These are phyloP conservation scores for Sclerotinia spermophila DNA, from an alignment of 2,329 filamentous ascomycete genomes.

Conservation along the genomic window DNA sequence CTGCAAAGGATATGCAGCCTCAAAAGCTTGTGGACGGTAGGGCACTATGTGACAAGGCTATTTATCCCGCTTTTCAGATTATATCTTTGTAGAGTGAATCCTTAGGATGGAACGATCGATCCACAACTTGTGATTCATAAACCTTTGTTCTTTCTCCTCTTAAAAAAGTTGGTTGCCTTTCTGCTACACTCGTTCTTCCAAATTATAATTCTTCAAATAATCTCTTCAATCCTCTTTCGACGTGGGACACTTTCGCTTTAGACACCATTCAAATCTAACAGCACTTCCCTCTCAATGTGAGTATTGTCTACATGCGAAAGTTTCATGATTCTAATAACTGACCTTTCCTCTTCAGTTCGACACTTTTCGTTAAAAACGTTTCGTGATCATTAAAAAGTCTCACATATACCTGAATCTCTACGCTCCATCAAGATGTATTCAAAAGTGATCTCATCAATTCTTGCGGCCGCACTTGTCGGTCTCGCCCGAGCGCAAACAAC, in stretches of 20 bases:
- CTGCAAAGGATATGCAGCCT: background rate
- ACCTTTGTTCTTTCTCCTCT: background rate
- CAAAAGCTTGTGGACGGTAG: background rate
- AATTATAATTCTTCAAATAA: background rate
- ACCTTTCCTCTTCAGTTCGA: background rate
- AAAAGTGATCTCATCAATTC: background rate
- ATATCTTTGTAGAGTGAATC: conserved; percentile 9
- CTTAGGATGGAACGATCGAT: conserved; percentile 8
- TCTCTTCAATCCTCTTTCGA: background rate
- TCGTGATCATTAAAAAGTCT: background rate
- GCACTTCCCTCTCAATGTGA: background rate
- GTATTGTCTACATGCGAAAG: background rate
- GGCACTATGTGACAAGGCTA: background rate
- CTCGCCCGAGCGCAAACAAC: conserved; percentile 26
- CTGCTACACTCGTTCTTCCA: background rate
- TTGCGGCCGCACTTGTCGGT: conserved; percentile 15
- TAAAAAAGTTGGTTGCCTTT: background rate
- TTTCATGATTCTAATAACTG: background rate
- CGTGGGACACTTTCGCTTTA: background rate
- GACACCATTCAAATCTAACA: background rate
- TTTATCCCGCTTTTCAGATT: background rate
- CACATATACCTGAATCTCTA: background rate
- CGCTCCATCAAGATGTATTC: conserved; percentile 17
- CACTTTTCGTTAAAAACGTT: background rate
- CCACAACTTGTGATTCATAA: conserved; percentile 14